Conservation (phyloP, 345 rosid species). For the Euphorbia peplus region DNA sequence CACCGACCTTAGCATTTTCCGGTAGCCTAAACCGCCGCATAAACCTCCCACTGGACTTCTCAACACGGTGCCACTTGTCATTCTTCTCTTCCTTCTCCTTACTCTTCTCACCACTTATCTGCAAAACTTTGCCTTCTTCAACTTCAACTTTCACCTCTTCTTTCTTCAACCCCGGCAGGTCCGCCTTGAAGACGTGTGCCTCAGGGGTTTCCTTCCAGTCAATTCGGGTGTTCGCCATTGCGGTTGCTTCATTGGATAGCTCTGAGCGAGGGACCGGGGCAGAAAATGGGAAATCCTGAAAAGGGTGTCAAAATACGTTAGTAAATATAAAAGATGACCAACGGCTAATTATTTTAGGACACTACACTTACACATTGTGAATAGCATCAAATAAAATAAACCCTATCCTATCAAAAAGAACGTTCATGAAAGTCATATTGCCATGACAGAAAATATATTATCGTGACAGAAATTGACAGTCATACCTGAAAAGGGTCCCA, state of each 20-base stretch:
- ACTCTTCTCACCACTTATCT: constrained; percentile 6
- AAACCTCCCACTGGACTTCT: background rate
- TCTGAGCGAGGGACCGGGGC: constrained; percentile 8
- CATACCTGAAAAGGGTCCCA: constrained; percentile 18
- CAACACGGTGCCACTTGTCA: background rate
- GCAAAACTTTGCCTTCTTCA: constrained; percentile 1
- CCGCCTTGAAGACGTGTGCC: background rate
- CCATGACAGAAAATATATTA: too few species aligned
- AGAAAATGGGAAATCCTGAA: constrained; percentile 2
- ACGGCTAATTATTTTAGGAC: too few species aligned
- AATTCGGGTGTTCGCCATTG: background rate
- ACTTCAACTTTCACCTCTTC: constrained; percentile 2
- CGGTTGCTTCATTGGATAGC: background rate
- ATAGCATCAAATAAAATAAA: too few species aligned
- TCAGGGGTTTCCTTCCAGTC: constrained; percentile 10
- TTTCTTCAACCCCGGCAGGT: constrained; percentile 8
- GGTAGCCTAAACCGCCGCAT: background rate
- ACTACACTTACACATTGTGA: too few species aligned
- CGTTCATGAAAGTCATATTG: too few species aligned
- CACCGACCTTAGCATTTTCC: background rate
- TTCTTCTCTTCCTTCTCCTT: background rate
- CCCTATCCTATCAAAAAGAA: too few species aligned
- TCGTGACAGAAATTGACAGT: too few species aligned
- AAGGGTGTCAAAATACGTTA: constrained; percentile 17
- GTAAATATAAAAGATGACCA: too few species aligned